Evolutionary conservation across 192 early-diverging fungal genomes (phyloP), one percentile per base, ranked within the genome.

Genomic region (Gaertneriomyces semiglobifer): DNA sequence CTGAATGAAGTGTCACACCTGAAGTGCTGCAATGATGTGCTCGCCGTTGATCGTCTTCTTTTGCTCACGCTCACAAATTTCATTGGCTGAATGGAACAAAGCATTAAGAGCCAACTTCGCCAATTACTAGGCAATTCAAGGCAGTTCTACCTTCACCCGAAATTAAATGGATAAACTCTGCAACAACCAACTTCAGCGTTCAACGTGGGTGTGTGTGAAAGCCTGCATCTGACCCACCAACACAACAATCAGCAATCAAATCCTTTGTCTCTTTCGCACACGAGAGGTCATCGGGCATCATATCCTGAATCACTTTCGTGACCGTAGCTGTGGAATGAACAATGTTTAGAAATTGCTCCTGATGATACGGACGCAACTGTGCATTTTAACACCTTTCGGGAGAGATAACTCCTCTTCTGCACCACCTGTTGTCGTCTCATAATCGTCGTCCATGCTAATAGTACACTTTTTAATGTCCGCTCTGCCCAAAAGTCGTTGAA

Each of bases 41-140:
- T 99, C 96, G 9, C 93, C 94, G 0, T 93, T 88, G 66, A 99
- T 99, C 7, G 96, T 97, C 81, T 96, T 99, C 71, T 94, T 94
- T 4, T 86, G 77, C 62, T 95, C 95, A 66, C 95, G 94, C 74
- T 99, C 96, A 74, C 94, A 97, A 42, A 90, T 88, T 59, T 96
- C 94, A 74, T 95, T 99, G 9, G 96, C 93, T 82, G 62, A 5
- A 46, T 6, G 42, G 7, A 38, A 61, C 4, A 45, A 45, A 4
- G n/a, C 11, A 45, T 0, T 20, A 44, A 20, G 20, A 45, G 1
- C 16, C 14, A 50, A 18, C 14, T 50, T 50, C 48, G 14, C 14
- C 48, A 58, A 33, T 6, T 38, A 6, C 6, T 20, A 14, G 51
- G 25, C 41, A 51, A 50, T 41, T 14, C 19, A 8, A 39, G 11